Base-by-base conservation (phyloP, 345 rosid genomes). In the Gossypioides kirkii region DNA sequence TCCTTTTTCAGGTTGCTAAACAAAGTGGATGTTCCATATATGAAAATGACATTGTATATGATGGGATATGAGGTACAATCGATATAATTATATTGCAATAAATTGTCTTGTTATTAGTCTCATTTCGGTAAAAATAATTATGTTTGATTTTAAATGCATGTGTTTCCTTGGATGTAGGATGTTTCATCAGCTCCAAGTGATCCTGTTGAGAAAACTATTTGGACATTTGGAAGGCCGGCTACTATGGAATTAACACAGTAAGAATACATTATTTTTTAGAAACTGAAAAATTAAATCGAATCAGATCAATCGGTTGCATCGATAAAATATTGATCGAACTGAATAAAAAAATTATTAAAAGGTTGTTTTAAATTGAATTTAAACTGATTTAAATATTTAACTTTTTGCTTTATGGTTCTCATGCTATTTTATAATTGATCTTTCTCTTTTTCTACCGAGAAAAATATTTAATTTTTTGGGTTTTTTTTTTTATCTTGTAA, bases 231-330 rank as follows among this genome's bases (percentile, higher is more conserved):
- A 69, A 83, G 47, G 79, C 87, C 81, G 5, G 97, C 98, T 41
- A 94, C 98, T 47, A 84, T 94, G 76, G 98, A 94, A 80, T 74
- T 94, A 42, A 90, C 97, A 68, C 98, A 94, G 98, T 94, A 76
- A 83, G 89, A 71, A 52, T 6, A 25, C 26, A 18, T 53, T 68
- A 75, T 61, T 38, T 28, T 28, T 28, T 32, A 5, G 7, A 32
- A 32, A 32, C 4, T 32, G 38, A 32, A 32, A 5, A 32, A 5
- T 32, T 32, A 32, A 32, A 32, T 1, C 38, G 1, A 32, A 32
- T 32, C 0, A 32, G 5, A 32, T 5, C 6, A 0, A 0, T 32
- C 7, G 7, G 5, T 32, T 5, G 5, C 1, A 32, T 0, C 7
- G 1, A 32, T 5, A 5, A 32, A 1, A 32, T 32, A 32, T 32